Evolutionary conservation across 805 yeast species (phyloP).

Genomic region (Pichia ethanolica): DNA sequence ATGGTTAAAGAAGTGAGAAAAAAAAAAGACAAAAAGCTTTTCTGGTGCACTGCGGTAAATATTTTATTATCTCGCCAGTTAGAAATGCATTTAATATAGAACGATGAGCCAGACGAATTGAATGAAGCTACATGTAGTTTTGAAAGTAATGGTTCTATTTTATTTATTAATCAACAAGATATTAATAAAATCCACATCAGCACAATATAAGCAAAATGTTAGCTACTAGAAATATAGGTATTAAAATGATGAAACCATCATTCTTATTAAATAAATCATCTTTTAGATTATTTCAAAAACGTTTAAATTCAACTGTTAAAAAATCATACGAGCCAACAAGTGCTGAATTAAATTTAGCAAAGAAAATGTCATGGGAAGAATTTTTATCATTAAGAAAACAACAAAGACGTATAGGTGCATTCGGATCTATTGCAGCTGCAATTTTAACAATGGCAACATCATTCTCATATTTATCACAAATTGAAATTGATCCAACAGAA

Average conservation of each 20-base stretch:
- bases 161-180: no score
- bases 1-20: no score
- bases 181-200: no score
- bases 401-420: constrained; percentile 62
- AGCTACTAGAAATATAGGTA: constrained; percentile 6
- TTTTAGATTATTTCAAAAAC: background rate
- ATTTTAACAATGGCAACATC: constrained; percentile 58
- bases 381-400: constrained; percentile 70
- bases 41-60: no score
- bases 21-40: no score
- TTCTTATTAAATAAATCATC: constrained; percentile 1
- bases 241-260: constrained; percentile 4
- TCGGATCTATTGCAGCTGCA: constrained; percentile 63
- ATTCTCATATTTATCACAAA: constrained; percentile 68
- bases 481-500: constrained; percentile 83
- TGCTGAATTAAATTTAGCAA: constrained; percentile 19
- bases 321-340: constrained; percentile 13
- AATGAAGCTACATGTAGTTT: no score
- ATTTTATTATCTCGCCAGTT: no score
- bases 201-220: background rate
- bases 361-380: constrained; percentile 62
- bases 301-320: constrained; percentile 9
- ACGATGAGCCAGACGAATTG: no score
- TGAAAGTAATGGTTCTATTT: no score
- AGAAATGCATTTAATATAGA: no score